Evolutionary conservation across 768 basidiomycete species (phyloP).

Genomic region (Melanogaster broomeanus): DNA sequence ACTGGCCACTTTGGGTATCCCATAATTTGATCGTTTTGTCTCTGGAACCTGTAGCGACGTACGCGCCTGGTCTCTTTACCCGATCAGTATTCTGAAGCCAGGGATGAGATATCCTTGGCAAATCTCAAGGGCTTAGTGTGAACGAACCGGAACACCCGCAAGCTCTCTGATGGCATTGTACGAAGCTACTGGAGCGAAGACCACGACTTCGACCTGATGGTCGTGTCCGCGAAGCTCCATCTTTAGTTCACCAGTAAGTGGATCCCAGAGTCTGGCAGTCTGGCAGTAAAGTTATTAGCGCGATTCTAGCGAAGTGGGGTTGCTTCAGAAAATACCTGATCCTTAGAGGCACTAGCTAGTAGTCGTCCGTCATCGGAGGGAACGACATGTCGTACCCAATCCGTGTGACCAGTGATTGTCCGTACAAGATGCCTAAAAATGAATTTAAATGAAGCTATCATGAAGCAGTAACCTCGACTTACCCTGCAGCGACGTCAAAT

Average conservation of each 20-base stretch:
- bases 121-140: background rate
- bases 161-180: conserved; percentile 79
- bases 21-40: conserved; percentile 93
- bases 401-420: conserved; percentile 74
- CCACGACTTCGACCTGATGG: conserved; percentile 79
- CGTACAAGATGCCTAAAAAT: conserved; percentile 65
- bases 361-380: conserved; percentile 74
- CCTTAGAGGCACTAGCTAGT: conserved; percentile 81
- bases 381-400: conserved; percentile 78
- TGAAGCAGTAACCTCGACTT: conserved; percentile 29
- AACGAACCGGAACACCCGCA: conserved; percentile 65
- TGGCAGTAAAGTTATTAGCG: conserved; percentile 28
- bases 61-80: conserved; percentile 52
- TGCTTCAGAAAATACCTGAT: conserved; percentile 59
- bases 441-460: conserved; percentile 11
- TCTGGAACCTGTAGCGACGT: conserved; percentile 80
- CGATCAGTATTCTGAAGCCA: conserved; percentile 48
- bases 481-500: conserved; percentile 89
- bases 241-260: conserved; percentile 72
- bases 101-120: conserved; percentile 1
- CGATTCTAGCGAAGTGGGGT: background rate
- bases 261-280: conserved; percentile 81
- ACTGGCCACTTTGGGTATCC: conserved; percentile 83
- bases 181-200: conserved; percentile 76
- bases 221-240: conserved; percentile 86